These are phyloP conservation scores for Geotrichum cucujoidarum DNA, from an alignment of 1,139 yeast genomes.

Conservation along the genomic window DNA sequence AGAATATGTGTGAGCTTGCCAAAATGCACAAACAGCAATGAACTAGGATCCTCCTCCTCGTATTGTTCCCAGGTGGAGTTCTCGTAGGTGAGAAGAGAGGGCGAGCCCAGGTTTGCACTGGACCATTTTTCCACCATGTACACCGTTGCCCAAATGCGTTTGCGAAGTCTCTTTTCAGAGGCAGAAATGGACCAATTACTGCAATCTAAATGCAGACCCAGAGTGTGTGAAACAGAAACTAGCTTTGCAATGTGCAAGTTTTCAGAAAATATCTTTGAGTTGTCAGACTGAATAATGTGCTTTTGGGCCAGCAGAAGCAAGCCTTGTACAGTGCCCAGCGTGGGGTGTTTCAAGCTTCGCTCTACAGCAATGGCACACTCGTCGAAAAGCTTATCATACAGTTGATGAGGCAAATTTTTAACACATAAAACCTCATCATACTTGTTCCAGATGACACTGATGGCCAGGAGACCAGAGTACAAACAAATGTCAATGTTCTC, in stretches of 20 bases:
- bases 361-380: constrained; percentile 34
- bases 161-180: constrained; percentile 31
- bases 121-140: constrained; percentile 38
- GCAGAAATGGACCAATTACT: constrained; percentile 34
- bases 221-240: constrained; percentile 33
- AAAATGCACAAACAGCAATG: constrained; percentile 34
- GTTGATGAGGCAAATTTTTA: constrained; percentile 32
- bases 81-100: constrained; percentile 28
- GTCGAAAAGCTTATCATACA: constrained; percentile 31
- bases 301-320: constrained; percentile 37
- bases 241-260: constrained; percentile 33
- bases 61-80: constrained; percentile 30
- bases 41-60: constrained; percentile 32
- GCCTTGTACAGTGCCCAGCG: constrained; percentile 44
- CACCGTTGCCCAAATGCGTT: constrained; percentile 37
- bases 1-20: constrained; percentile 32
- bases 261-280: constrained; percentile 33
- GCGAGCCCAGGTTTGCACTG: constrained; percentile 34
- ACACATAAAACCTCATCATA: constrained; percentile 36
- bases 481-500: constrained; percentile 34
- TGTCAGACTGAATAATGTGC: constrained; percentile 34
- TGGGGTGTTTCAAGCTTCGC: constrained; percentile 37
- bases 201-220: constrained; percentile 39
- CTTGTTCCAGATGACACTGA: constrained; percentile 39
- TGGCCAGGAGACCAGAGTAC: constrained; percentile 36